phyloP scores from a whole-genome alignment of 202 grass and related monocot genomes.

The Carex sylvatica region DNA sequence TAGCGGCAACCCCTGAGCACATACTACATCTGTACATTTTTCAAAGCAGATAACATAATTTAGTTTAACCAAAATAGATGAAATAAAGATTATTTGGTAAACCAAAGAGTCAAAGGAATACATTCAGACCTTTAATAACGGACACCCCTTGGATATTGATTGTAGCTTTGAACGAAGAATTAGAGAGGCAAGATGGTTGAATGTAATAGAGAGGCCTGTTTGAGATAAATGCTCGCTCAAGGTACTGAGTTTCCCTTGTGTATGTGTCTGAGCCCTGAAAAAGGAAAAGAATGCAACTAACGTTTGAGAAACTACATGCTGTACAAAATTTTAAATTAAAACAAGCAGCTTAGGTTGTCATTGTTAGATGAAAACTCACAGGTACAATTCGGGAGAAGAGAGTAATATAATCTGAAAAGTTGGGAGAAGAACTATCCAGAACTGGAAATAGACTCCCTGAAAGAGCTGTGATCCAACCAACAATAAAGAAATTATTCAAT shows the following conservation, averaged over 20 bases:
- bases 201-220: slow-evolving; percentile 50
- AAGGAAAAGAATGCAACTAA: slow-evolving; percentile 2
- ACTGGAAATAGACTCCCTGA: slow-evolving; percentile 52
- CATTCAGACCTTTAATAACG: slow-evolving; percentile 44
- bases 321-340: slow-evolving; percentile 3
- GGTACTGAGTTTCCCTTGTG: slow-evolving; percentile 39
- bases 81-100: background rate
- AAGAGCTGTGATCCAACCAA: slow-evolving; percentile 43
- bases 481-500: background rate
- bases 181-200: slow-evolving; percentile 50
- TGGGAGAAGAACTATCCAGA: slow-evolving; percentile 23
- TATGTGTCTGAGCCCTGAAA: slow-evolving; percentile 61
- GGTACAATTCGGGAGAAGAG: slow-evolving; percentile 41
- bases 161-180: slow-evolving; percentile 34
- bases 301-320: background rate
- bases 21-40: slow-evolving; percentile 61
- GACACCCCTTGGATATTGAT: slow-evolving; percentile 22
- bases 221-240: slow-evolving; percentile 66
- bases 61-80: background rate
- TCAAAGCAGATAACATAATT: slow-evolving; percentile 17
- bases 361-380: slow-evolving; percentile 37
- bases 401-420: slow-evolving; percentile 56
- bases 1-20: slow-evolving; percentile 58
- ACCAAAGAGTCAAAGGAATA: background rate
- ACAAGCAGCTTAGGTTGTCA: slow-evolving; percentile 2